Base-by-base conservation (phyloP, 1,284 basidiomycete genomes). In the Athelia sp. region DNA sequence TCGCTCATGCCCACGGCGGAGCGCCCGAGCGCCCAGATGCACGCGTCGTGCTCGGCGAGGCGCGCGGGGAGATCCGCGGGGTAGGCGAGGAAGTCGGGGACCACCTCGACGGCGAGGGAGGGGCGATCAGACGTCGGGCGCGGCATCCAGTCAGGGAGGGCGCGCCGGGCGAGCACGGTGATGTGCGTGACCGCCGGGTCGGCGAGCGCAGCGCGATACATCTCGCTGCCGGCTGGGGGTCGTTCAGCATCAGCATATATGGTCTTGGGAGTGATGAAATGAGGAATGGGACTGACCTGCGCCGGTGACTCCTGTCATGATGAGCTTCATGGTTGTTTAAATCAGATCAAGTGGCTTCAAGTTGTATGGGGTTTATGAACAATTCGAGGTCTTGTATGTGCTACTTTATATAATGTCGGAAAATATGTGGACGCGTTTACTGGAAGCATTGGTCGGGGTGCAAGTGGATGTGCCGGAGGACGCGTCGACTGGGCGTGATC, bases 1-100 rank as follows among this genome's bases (percentile, higher is more conserved):
- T 72, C 71, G 9, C 51, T 56, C 58, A 70, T 60, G 21, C 70
- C 71, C 1, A 52, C 19, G 0, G 63, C 50, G 22, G 59, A 58
- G 43, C 55, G 62, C 1, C 72, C 72, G 17, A 70, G 58, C 18
- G 70, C 71, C 71, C 72, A 74, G 9, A 74, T 58, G 53, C 67
- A 67, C 6, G 66, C 70, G 47, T 73, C 70, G 49, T 71, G 67
- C 43, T 60, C 57, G 0, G 60, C 65, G 23, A 73, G 63, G 22
- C 51, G 58, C 4, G 51, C 47, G n/a, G 61, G 58, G 23, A 73
- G 58, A 17, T 66, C 62, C 1, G 59, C 18, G 1, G 69, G 54
- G 53, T 71, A 73, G 6, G 60, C 40, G 15, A 61, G 49, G 54
- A 73, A 73, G 54, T 73, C 65, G 3, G 55, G 49, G 50, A 69